These are phyloP conservation scores for Acaromyces ingoldii DNA, from an alignment of 1,284 basidiomycete species.

Conservation along the genomic window DNA sequence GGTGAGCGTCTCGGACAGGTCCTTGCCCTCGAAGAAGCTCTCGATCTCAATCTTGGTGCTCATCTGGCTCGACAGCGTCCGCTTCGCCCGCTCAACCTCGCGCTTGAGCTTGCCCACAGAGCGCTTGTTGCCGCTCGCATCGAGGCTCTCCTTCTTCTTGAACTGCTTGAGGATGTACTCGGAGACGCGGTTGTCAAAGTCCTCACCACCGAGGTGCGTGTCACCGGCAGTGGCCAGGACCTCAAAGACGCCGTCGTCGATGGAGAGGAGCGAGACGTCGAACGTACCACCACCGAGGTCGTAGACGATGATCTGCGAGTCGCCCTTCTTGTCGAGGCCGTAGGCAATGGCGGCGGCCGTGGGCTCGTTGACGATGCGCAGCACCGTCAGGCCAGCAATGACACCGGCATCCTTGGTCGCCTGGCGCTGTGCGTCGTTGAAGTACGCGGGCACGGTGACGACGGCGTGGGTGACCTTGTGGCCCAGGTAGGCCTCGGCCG, in stretches of 20 bases:
- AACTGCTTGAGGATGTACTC: slow-evolving; percentile 52
- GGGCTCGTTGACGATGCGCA: slow-evolving; percentile 98
- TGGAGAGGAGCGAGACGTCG: slow-evolving; percentile 95
- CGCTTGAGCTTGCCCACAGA: slow-evolving; percentile 96
- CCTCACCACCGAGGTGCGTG: slow-evolving; percentile 97
- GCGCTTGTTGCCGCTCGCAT: slow-evolving; percentile 77
- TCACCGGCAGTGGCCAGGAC: slow-evolving; percentile 97
- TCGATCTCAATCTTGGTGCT: slow-evolving; percentile 70
- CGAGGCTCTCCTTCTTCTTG: slow-evolving; percentile 54
- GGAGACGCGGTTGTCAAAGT: slow-evolving; percentile 79
- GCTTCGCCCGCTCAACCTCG: slow-evolving; percentile 98
- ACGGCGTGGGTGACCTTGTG: slow-evolving; percentile 92
- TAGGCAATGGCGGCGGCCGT: slow-evolving; percentile 93
- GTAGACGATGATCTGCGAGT: slow-evolving; percentile 95
- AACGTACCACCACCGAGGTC: slow-evolving; percentile 98
- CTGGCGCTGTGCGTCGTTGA: slow-evolving; percentile 96
- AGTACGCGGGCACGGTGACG: slow-evolving; percentile 89
- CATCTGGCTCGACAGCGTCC: slow-evolving; percentile 80
- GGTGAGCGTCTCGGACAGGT: slow-evolving; percentile 93
- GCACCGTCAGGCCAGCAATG: slow-evolving; percentile 89
- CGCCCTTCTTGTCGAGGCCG: slow-evolving; percentile 90
- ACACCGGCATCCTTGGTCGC: slow-evolving; percentile 98
- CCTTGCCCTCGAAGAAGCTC: slow-evolving; percentile 86
- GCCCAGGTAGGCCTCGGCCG: slow-evolving; percentile 94
- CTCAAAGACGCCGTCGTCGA: slow-evolving; percentile 93